Conservation (phyloP, 306 rosid genomes). For the Acacia melanoxylon region DNA sequence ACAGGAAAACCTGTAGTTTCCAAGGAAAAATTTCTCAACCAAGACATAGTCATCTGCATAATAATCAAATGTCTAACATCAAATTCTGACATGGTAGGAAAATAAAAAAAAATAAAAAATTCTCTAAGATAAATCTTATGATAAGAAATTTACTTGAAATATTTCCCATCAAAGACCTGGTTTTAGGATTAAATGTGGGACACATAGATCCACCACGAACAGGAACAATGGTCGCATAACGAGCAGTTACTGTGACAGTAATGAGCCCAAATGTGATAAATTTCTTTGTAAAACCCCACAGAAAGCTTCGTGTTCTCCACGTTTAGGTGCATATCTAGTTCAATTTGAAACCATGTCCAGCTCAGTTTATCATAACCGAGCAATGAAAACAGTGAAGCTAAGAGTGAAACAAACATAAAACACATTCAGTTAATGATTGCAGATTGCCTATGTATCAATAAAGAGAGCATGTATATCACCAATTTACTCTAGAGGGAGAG, state of each 20-base stretch:
- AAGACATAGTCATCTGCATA: slow-evolving; percentile 83
- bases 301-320: slow-evolving; percentile 16
- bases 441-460: background rate
- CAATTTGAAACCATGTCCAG: slow-evolving; percentile 31
- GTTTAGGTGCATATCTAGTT: slow-evolving; percentile 33
- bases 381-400: slow-evolving; percentile 19
- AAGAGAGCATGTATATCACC: background rate
- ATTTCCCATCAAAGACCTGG: slow-evolving; percentile 34
- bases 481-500: slow-evolving; percentile 19
- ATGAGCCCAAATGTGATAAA: slow-evolving; percentile 58
- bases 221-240: slow-evolving; percentile 55
- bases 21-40: slow-evolving; percentile 70
- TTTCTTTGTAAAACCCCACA: slow-evolving; percentile 64
- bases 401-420: slow-evolving; percentile 9
- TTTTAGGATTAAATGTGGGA: slow-evolving; percentile 74
- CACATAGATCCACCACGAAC: slow-evolving; percentile 88
- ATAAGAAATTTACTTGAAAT: slow-evolving; percentile 45
- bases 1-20: slow-evolving; percentile 60
- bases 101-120: too few species aligned
- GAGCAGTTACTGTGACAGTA: slow-evolving; percentile 66
- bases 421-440: background rate
- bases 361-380: slow-evolving; percentile 3
- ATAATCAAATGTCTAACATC: slow-evolving; percentile 33
- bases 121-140: background rate
- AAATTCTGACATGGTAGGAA: background rate